Base-by-base conservation (phyloP, 345 rosid genomes). In the Cochlearia excelsa region DNA sequence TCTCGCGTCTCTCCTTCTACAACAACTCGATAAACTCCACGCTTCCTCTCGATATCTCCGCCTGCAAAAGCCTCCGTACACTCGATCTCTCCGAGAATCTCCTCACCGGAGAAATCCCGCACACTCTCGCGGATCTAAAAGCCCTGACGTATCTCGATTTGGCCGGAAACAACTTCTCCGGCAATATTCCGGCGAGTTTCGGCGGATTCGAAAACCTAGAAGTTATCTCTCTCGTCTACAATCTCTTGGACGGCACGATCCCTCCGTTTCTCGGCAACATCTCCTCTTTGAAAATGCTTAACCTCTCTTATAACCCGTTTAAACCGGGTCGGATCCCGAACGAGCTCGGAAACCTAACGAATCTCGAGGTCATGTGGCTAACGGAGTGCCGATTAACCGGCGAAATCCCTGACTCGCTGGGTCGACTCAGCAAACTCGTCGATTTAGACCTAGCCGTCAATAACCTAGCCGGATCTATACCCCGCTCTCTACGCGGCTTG, bases 401-500 rank as follows among this genome's bases (percentile, higher is more conserved):
- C 1, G 76, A 76, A 79, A 87, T 94, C 29, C 99, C 99, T 50
- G 86, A 81, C 69, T 90, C 96, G 2, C 76, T 94, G 44, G 95
- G 95, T 40, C 75, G 70, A 46, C 95, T 94, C 72, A 64, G 41
- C 49, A 71, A 59, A 34, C 90, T 94, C 67, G 78, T 44, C 8
- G 96, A 90, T 77, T 83, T 94, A 54, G 99, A 94, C 81, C 69
- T 94, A 26, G 95, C 97, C 5, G 23, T 85, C 26, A 94, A 94
- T 74, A 71, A 61, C 10, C 66, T 94, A 2, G 75, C 9, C 30
- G 99, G 97, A 0, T 16, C 53, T 2, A 74, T 94, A n/a, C 99
- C 99, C 54, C 69, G 77, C 52, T 85, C 93, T 2, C 72, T 94
- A 73, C 71, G 83, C n/a, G 80, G 71, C 70, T 53, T 94, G 66